Evolutionary conservation across 768 basidiomycete genomes (phyloP).

Genomic region (Mycena capillaripes): DNA sequence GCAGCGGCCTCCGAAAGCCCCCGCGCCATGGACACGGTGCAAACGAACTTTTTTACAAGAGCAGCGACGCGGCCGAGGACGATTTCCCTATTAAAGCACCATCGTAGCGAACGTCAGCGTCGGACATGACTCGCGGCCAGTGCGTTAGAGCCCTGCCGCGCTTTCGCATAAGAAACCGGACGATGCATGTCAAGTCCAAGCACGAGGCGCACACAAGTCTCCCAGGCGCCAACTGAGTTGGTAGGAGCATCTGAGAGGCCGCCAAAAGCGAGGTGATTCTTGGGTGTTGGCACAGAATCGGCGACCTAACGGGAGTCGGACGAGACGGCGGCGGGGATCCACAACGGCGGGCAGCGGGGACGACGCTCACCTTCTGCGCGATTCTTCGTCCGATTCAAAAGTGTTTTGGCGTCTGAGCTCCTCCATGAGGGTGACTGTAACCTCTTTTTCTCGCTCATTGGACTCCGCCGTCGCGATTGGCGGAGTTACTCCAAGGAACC

Average conservation of each 20-base stretch:
- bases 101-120: conserved; percentile 33
- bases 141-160: conserved; percentile 12
- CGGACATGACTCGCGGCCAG: conserved; percentile 8
- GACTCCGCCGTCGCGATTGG: conserved; percentile 87
- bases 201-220: conserved; percentile 16
- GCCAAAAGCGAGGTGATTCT: conserved; percentile 16
- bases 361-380: conserved; percentile 82
- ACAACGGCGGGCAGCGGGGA: background rate
- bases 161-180: conserved; percentile 16
- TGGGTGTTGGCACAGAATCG: conserved; percentile 17
- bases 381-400: conserved; percentile 92
- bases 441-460: conserved; percentile 83
- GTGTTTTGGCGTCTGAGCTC: conserved; percentile 89
- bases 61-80: conserved; percentile 92
- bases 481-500: conserved; percentile 86
- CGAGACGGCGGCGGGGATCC: conserved; percentile 14
- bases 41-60: conserved; percentile 94
- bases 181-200: background rate
- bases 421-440: conserved; percentile 88
- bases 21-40: conserved; percentile 78
- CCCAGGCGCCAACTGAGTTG: background rate
- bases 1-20: conserved; percentile 93
- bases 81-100: conserved; percentile 76
- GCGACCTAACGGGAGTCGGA: conserved; percentile 25
- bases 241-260: conserved; percentile 10